Evolutionary conservation across 768 basidiomycete genomes (phyloP).

Genomic region (Mycena maculata): DNA sequence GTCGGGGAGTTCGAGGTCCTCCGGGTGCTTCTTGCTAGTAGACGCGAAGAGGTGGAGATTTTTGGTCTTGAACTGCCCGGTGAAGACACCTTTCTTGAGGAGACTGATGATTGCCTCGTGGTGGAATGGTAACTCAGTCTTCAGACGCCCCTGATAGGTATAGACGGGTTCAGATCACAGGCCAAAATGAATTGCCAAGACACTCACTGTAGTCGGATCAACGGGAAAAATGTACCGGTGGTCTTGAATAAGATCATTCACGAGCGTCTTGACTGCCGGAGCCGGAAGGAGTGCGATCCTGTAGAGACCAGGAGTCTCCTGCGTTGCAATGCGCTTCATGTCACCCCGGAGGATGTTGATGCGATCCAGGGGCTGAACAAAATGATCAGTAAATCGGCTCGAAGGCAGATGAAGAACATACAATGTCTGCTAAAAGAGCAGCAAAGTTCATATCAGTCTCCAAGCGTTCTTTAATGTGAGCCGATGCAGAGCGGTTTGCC

Average conservation of each 20-base stretch:
- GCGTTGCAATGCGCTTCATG: slow-evolving; percentile 1
- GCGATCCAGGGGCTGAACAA: slow-evolving; percentile 3
- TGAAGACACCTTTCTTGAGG: slow-evolving; percentile 13
- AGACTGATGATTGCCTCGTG: neutral
- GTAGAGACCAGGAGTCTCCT: neutral
- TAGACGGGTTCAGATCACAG: too few relatives aligned
- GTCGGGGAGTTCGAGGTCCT: slow-evolving; percentile 2
- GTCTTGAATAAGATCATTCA: slow-evolving; percentile 4
- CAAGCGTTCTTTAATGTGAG: slow-evolving; percentile 2
- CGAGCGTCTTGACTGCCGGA: neutral
- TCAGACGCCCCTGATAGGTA: neutral
- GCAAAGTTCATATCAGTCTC: neutral
- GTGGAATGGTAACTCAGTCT: neutral
- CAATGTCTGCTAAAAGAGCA: neutral
- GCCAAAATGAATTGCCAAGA: neutral
- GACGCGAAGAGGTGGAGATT: neutral
- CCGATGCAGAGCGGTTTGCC: neutral
- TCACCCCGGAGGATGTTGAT: slow-evolving; percentile 10
- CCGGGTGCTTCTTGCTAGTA: neutral
- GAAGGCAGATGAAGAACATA: too few relatives aligned
- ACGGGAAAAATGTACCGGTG: slow-evolving; percentile 16
- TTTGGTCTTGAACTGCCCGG: neutral
- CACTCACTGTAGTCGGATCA: neutral
- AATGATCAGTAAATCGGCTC: too few relatives aligned
- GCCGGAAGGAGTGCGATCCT: neutral